Conservation (phyloP, 768 basidiomycete genomes). For the Lactifluus subvellereus region DNA sequence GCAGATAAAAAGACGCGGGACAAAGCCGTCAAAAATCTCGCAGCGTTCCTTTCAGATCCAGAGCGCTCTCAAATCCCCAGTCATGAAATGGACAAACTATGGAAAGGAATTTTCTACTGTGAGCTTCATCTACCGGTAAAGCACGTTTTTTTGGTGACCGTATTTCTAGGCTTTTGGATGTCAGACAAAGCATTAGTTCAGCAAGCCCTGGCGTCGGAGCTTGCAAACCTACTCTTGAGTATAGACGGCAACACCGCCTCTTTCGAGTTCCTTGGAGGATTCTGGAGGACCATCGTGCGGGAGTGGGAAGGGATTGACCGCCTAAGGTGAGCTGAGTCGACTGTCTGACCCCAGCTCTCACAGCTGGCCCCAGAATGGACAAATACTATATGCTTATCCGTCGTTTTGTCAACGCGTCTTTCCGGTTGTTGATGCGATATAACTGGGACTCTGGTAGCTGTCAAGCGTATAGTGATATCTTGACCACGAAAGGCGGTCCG, state of each 20-base stretch:
- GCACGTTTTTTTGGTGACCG: constrained; percentile 4
- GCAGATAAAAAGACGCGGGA: constrained; percentile 90
- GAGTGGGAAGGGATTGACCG: constrained; percentile 95
- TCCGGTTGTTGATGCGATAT: constrained; percentile 65
- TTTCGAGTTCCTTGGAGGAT: constrained; percentile 75
- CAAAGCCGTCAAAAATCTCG: constrained; percentile 77
- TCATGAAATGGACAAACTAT: constrained; percentile 82
- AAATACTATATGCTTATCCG: constrained; percentile 96
- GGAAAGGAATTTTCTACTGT: constrained; percentile 99
- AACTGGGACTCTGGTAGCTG: constrained; percentile 60
- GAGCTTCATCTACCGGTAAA: constrained; percentile 26
- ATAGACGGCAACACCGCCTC: constrained; percentile 55
- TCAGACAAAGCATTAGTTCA: constrained; percentile 97
- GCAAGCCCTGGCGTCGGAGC: constrained; percentile 79
- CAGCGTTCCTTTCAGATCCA: constrained; percentile 70
- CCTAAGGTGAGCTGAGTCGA: constrained; percentile 49
- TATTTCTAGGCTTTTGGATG: constrained; percentile 89
- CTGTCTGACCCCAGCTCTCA: constrained; percentile 24
- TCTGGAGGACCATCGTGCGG: constrained; percentile 85
- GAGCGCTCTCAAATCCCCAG: constrained; percentile 54
- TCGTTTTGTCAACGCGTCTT: constrained; percentile 79
- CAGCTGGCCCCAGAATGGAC: constrained; percentile 64
- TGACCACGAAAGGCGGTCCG: constrained; percentile 67
- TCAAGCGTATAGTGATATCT: constrained; percentile 60
- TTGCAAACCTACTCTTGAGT: constrained; percentile 74